Percentiles rank a stretch among this genome's conserved stretches.
Evolutionary conservation across 441 rosid genomes (phyloP).

Genomic region (Rhodomyrtus psidioides): DNA sequence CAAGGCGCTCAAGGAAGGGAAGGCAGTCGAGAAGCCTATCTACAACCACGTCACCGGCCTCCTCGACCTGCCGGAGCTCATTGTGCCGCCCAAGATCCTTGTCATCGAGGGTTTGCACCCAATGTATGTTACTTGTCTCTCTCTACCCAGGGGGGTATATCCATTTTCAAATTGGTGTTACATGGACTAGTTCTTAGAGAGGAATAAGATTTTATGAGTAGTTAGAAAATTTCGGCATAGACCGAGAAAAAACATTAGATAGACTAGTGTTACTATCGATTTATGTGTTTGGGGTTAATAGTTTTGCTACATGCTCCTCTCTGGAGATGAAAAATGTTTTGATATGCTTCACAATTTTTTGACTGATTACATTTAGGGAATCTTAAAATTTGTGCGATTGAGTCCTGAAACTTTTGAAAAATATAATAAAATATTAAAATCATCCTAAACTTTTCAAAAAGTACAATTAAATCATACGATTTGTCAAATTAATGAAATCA

Average conservation of each 20-base stretch:
- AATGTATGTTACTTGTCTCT: conserved; percentile 33
- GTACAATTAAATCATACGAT: too few relatives aligned
- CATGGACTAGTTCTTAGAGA: neutral
- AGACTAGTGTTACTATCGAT: neutral
- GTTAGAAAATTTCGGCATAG: neutral
- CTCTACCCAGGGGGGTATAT: neutral
- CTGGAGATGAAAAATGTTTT: neutral
- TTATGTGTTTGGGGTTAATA: neutral
- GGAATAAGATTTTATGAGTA: neutral
- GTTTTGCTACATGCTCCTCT: neutral
- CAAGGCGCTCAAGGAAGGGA: conserved; percentile 73
- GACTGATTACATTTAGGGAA: neutral
- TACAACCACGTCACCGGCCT: conserved; percentile 92
- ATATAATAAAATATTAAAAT: too few relatives aligned
- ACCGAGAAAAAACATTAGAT: neutral
- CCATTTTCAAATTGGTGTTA: neutral
- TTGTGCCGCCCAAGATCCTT: conserved; percentile 88
- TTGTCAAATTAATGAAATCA: too few relatives aligned
- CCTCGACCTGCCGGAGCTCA: conserved; percentile 88
- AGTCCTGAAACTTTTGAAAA: too few relatives aligned
- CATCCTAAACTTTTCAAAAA: too few relatives aligned
- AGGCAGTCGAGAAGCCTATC: conserved; percentile 80
- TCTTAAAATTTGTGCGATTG: too few relatives aligned
- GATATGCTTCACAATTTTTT: neutral
- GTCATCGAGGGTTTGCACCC: conserved; percentile 99